A percentile compares a stretch with the other conserved stretches of the same genome.
These are phyloP conservation scores for Pythium aquatile DNA, from an alignment of 352 stramenopile species.

Conservation along the genomic window DNA sequence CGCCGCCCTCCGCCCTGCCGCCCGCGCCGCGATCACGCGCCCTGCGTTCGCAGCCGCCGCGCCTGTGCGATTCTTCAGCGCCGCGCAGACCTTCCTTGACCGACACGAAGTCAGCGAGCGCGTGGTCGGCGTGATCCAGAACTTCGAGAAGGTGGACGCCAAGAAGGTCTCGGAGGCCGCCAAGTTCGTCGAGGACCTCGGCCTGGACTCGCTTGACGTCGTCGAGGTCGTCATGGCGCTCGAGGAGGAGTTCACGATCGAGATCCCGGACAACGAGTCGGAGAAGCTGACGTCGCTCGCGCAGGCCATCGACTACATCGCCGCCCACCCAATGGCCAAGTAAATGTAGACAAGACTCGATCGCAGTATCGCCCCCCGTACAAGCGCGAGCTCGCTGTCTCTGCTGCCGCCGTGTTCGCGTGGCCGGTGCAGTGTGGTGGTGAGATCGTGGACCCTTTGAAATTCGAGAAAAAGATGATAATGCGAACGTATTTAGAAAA, in stretches of 20 bases:
- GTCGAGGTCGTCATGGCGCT: conserved; percentile 98
- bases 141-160: conserved; percentile 99
- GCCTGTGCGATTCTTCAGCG: conserved; percentile 67
- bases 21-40: conserved; percentile 51
- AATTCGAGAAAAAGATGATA: conserved; percentile 11
- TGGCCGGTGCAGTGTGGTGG: background rate
- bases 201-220: conserved; percentile 98
- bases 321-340: conserved; percentile 98
- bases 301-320: conserved; percentile 99
- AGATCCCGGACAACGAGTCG: conserved; percentile 99
- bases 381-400: background rate
- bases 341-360: conserved; percentile 56
- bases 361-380: conserved; percentile 4
- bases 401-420: background rate
- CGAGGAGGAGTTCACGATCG: conserved; percentile 99
- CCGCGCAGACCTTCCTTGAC: conserved; percentile 85
- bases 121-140: conserved; percentile 98
- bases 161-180: conserved; percentile 90
- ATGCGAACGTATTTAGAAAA: conserved; percentile 21
- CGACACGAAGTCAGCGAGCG: conserved; percentile 95
- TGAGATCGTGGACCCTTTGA: background rate
- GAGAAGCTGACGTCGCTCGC: conserved; percentile 97
- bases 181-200: conserved; percentile 98
- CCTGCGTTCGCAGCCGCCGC: conserved; percentile 36
- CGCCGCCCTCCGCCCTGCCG: conserved; percentile 63